These are phyloP conservation scores for Vitis cinerea DNA, from an alignment of 164 flowering plant genomes.

Conservation along the genomic window DNA sequence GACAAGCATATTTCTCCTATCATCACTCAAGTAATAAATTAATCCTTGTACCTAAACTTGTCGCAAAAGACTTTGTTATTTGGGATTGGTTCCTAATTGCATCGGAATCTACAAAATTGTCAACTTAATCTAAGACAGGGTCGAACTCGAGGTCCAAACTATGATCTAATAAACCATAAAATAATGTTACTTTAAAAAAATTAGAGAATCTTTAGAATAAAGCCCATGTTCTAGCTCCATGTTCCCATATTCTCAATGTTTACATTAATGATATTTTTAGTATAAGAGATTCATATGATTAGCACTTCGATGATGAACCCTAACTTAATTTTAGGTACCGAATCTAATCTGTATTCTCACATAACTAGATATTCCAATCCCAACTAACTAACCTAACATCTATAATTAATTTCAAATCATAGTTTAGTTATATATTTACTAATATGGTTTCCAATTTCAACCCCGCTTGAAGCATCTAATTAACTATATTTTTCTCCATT, in stretches of 20 bases:
- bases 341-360: conserved; percentile 13
- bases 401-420: neutral
- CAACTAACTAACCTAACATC: conserved; percentile 10
- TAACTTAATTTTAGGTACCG: neutral
- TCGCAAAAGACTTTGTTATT: too few relatives aligned
- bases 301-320: neutral
- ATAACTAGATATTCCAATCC: conserved; percentile 1
- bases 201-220: neutral
- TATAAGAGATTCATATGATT: neutral
- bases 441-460: too few relatives aligned
- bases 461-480: too few relatives aligned
- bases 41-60: too few relatives aligned
- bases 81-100: too few relatives aligned
- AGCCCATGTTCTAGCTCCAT: neutral
- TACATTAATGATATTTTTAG: neutral
- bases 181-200: neutral
- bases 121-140: too few relatives aligned
- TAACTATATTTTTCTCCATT: too few relatives aligned
- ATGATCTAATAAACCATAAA: too few relatives aligned
- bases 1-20: too few relatives aligned
- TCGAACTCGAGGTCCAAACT: too few relatives aligned
- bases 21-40: too few relatives aligned
- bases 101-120: too few relatives aligned
- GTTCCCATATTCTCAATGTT: neutral
- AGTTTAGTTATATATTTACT: neutral